Evolutionary conservation across 345 rosid species (phyloP), one percentile per base, ranked within the genome.

Genomic region (Psidium guajava): DNA sequence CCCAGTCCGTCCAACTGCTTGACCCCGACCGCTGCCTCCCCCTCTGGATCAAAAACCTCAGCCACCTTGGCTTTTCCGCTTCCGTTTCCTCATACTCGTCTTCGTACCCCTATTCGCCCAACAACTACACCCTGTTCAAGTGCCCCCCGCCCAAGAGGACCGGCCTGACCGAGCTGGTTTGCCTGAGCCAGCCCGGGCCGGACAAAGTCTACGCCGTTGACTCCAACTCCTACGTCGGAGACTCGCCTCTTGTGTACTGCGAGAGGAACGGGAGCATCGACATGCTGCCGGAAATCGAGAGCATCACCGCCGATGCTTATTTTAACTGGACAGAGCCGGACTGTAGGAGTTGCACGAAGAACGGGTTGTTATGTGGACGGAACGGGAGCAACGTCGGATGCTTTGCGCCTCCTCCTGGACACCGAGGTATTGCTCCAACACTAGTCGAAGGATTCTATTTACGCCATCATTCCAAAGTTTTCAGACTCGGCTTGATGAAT

Each of bases 81-180:
- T 40, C 42, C 47, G 47, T 8, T 44, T 44, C 50, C 6, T 42
- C 44, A 11, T 11, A 50, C 52, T 11, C 4, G 52, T 11, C 14
- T 11, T 11, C 14, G 51, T 9, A 49, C 51, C 3, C 0, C 2
- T 49, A 9, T 11, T 36, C 36, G 36, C 11, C 51, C 52, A 2
- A 11, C 13, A 69, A 36, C 77, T 69, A 69, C 10, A 32, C 47
- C 47, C 25, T 69, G 47, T 69, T 69, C 77, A 69, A 69, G 12
- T 69, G 77, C 77, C 77, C 77, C 5, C 77, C 25, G 12, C 47
- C 47, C 25, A 11, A 4, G 47, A 69, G 77, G 77, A 69, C 24
- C 6, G 20, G 25, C 77, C 20, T 69, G 47, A 69, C 77, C 47
- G 2, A 0, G 7, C 3, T 36, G 47, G 25, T 1, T 21, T 0